Base-by-base conservation (phyloP, 148 eudicot genomes). In the Linanthus parryae region DNA sequence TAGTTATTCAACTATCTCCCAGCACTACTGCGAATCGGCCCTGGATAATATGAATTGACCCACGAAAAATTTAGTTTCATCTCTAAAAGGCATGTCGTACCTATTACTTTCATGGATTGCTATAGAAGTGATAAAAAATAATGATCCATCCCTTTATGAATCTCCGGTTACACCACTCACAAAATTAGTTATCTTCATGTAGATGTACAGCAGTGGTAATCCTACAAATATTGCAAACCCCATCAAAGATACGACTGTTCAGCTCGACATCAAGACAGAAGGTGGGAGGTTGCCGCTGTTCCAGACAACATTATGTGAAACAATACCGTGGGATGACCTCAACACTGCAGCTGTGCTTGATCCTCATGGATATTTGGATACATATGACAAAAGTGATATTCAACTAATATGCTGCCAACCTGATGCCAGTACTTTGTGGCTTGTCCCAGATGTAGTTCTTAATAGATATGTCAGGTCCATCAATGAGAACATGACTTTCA, bases 161-260 rank as follows among this genome's bases (percentile, higher is more conserved):
- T n/a, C n/a, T n/a, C n/a, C n/a, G n/a, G n/a, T n/a, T n/a, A n/a
- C n/a, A n/a, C n/a, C n/a, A n/a, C n/a, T n/a, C n/a, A n/a, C n/a
- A n/a, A n/a, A n/a, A n/a, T n/a, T n/a, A n/a, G n/a, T 17, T 37
- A 16, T 30, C 57, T 57, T 34, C 48, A 57, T 72, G 61, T 84
- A 92, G 99, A 92, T 92, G 94, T 92, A 92, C 61, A 92, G 99
- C 78, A 92, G 99, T 64, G 96, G 96, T 51, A 92, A 92, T 65
- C 99, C 99, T 22, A 84, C 99, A 52, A 92, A 92, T 69, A 83
- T 83, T 61, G 89, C 95, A 53, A 91, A 91, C 69, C 97, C 97
- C 36, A 77, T 91, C 48, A 86, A 78, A 57, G 97, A 91, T 67
- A 95, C 85, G 52, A 76, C 81, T 73, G 90, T 83, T 70, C 95